Conservation (phyloP, 2,329 filamentous ascomycete species). For the Lasiodiplodia sp. region DNA sequence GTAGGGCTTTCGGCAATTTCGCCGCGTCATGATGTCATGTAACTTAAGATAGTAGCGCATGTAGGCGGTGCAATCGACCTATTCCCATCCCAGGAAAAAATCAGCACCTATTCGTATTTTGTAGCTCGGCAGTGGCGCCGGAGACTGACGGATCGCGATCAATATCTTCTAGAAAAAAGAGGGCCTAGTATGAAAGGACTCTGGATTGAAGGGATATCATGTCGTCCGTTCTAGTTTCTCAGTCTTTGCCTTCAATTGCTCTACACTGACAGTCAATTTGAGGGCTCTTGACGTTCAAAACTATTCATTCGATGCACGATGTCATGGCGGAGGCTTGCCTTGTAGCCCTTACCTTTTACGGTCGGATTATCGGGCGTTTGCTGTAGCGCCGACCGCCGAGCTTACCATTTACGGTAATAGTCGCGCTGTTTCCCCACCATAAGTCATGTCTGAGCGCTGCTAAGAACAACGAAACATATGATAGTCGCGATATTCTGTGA, state of each 20-base stretch:
- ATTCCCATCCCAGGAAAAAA: background rate
- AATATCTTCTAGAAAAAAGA: background rate
- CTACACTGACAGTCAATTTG: too few relatives aligned
- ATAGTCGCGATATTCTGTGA: too few relatives aligned
- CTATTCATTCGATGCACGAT: too few relatives aligned
- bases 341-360: background rate
- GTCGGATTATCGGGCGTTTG: too few relatives aligned
- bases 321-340: background rate
- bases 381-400: too few relatives aligned
- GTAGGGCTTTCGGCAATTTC: background rate
- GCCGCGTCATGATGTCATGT: background rate
- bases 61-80: background rate
- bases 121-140: background rate
- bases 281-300: too few relatives aligned
- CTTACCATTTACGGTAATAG: background rate
- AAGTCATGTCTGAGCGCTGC: background rate
- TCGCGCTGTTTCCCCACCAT: background rate
- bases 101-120: background rate
- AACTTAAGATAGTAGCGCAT: conserved; percentile 12
- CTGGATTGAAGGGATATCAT: too few relatives aligned
- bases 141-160: too few relatives aligned
- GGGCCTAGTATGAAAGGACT: too few relatives aligned
- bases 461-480: too few relatives aligned
- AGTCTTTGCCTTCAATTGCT: too few relatives aligned
- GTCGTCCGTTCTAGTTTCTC: too few relatives aligned